phyloP scores from a whole-genome alignment of 805 yeast species.

The Zygosaccharomyces pseudorouxii region DNA sequence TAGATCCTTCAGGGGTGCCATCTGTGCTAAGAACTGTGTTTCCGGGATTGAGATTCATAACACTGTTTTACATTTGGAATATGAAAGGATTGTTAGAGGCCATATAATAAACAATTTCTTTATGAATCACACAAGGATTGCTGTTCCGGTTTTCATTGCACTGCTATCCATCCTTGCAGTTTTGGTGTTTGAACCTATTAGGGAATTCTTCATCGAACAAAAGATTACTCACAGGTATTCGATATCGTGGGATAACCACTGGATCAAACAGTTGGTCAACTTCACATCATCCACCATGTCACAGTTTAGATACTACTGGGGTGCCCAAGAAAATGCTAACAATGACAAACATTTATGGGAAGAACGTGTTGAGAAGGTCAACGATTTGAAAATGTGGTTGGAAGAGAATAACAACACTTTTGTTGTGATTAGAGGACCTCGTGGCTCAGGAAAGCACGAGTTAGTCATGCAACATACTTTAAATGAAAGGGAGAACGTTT shows the following conservation, averaged over 20 bases:
- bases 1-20: constrained; percentile 58
- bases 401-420: constrained; percentile 88
- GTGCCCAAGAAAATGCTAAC: constrained; percentile 29
- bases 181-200: constrained; percentile 84
- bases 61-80: constrained; percentile 69
- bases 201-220: constrained; percentile 71
- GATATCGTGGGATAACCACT: constrained; percentile 42
- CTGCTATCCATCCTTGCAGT: constrained; percentile 77
- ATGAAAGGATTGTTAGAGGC: constrained; percentile 51
- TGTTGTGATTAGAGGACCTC: constrained; percentile 85
- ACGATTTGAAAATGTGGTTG: constrained; percentile 71
- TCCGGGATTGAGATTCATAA: constrained; percentile 68
- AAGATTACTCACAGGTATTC: constrained; percentile 62
- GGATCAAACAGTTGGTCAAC: constrained; percentile 35
- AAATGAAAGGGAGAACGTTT: constrained; percentile 52
- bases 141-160: constrained; percentile 77
- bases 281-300: constrained; percentile 38
- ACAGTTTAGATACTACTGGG: constrained; percentile 36
- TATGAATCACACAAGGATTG: constrained; percentile 71
- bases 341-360: constrained; percentile 49
- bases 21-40: constrained; percentile 84
- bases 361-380: constrained; percentile 63
- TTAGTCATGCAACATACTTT: constrained; percentile 67
- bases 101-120: constrained; percentile 55
- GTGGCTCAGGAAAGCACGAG: constrained; percentile 90